Conservation (phyloP, 75 land plant genomes). For the Ceratopteris richardii region DNA sequence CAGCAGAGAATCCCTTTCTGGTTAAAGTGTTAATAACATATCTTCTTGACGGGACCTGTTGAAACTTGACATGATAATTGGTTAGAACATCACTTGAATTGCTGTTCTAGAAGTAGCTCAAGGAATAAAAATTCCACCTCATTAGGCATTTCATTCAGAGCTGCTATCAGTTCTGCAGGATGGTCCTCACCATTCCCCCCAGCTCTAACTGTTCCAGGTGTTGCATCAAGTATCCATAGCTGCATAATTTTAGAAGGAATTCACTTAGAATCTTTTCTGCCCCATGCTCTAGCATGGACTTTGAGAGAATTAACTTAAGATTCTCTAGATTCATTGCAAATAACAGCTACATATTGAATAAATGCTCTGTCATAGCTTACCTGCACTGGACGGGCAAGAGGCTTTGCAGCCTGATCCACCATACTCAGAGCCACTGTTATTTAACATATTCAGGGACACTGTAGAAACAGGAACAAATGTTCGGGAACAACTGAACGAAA, state of each 20-base stretch:
- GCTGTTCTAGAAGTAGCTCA: no score
- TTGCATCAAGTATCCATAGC: conserved; percentile 96
- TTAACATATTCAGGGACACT: background rate
- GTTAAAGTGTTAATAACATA: conserved; percentile 49
- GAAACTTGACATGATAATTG: conserved; percentile 3
- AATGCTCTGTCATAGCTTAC: no score
- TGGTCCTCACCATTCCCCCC: conserved; percentile 97
- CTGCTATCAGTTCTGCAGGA: conserved; percentile 77
- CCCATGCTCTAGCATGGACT: no score
- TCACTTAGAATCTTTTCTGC: no score
- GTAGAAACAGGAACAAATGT: no score
- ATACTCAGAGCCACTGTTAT: conserved; percentile 98
- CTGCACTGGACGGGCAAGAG: conserved; percentile 92
- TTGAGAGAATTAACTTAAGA: no score
- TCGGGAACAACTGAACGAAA: no score
- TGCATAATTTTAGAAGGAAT: no score
- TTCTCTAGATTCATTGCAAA: no score
- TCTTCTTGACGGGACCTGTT: conserved; percentile 65
- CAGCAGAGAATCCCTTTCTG: conserved; percentile 67
- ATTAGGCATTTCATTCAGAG: conserved; percentile 55
- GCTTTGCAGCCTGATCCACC: conserved; percentile 96
- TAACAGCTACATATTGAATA: no score
- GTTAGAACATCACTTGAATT: no score
- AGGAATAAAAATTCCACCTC: conserved; percentile 49
- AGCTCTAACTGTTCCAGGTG: conserved; percentile 84